phyloP scores from a whole-genome alignment of 139 green algal genomes.

The Spirogloea muscicola region DNA sequence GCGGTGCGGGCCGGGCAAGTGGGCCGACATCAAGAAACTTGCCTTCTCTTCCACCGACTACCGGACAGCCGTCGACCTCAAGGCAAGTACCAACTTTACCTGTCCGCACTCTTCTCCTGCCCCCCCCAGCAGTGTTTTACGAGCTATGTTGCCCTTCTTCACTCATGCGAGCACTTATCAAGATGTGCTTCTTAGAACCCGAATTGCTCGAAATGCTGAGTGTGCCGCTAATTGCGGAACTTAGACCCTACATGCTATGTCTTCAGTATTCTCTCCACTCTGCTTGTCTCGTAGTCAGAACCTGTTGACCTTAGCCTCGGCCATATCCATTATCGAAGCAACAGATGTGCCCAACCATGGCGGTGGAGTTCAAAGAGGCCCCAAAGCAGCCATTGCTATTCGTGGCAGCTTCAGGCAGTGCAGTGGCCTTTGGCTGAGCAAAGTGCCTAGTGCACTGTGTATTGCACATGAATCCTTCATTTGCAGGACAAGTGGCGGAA shows the following conservation, averaged over 20 bases:
- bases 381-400: too few relatives aligned
- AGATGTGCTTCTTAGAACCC: too few relatives aligned
- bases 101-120: too few relatives aligned
- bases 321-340: neutral
- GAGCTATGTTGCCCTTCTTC: too few relatives aligned
- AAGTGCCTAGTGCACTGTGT: neutral
- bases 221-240: neutral
- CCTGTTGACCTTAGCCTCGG: neutral
- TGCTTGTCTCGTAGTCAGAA: conserved; percentile 19
- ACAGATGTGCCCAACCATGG: too few relatives aligned
- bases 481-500: conserved; percentile 78
- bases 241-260: neutral
- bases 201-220: neutral
- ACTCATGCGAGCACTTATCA: too few relatives aligned
- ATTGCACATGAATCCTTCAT: neutral
- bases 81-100: too few relatives aligned
- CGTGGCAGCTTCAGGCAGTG: neutral
- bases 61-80: conserved; percentile 58
- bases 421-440: neutral
- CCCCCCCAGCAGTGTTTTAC: too few relatives aligned
- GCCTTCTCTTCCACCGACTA: conserved; percentile 35
- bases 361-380: too few relatives aligned
- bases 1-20: conserved; percentile 64
- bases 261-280: conserved; percentile 17
- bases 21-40: conserved; percentile 67